phyloP scores from a whole-genome alignment of 1,284 basidiomycete species.

The Ganoderma resinaceum region DNA sequence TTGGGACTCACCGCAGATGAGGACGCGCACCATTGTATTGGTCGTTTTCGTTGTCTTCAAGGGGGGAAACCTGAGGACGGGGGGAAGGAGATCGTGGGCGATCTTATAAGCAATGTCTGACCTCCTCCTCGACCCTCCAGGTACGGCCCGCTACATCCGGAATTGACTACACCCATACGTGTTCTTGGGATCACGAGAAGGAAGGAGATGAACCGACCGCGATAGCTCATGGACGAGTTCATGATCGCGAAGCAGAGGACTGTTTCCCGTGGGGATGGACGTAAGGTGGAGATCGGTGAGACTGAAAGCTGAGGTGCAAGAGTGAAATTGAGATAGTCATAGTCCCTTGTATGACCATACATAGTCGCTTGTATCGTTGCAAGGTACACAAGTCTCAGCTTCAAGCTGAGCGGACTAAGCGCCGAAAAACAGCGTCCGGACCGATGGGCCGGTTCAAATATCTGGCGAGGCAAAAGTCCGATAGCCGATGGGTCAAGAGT shows the following conservation, averaged over 20 bases:
- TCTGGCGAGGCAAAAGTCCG: not conserved
- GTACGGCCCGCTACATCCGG: not conserved
- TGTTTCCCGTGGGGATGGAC: not conserved
- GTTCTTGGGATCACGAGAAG: not conserved
- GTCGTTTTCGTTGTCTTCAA: not conserved
- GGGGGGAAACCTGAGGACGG: not conserved
- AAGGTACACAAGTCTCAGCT: too few species aligned
- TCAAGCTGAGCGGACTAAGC: not conserved
- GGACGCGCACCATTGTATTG: constrained; percentile 25
- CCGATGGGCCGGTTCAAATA: not conserved
- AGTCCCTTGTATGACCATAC: too few species aligned
- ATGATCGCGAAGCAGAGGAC: not conserved
- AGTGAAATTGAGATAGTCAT: not conserved
- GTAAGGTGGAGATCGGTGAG: not conserved
- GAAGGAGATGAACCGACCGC: not conserved
- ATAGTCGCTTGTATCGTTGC: too few species aligned
- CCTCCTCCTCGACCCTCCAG: not conserved
- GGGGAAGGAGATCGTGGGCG: not conserved
- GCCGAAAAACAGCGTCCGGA: not conserved
- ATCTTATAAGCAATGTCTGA: not conserved
- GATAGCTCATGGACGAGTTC: not conserved
- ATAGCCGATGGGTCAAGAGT: not conserved
- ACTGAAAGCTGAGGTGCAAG: not conserved
- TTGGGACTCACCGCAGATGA: constrained; percentile 30
- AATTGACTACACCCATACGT: not conserved